Evolutionary conservation across 2,329 filamentous ascomycete species (phyloP), one percentile per base, ranked within the genome.

Genomic region (Aspergillus sp.): DNA sequence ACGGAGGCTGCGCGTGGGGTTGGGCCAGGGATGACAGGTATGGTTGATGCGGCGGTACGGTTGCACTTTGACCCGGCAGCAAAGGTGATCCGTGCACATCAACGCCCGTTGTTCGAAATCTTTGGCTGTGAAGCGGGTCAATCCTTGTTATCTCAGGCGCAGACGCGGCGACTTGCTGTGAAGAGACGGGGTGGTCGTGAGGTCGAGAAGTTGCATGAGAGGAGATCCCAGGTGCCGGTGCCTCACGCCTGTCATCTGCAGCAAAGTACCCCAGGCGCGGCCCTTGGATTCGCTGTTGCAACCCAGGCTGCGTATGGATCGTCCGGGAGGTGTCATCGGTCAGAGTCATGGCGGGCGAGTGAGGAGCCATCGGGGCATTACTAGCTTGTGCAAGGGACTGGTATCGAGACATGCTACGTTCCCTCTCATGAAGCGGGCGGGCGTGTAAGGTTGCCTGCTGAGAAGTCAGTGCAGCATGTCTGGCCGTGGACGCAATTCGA

Each of bases 241-340:
- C 63, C 17, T 76, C 75, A 35, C 72, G 66, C 24, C 72, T 66
- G 7, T 77, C 75, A 12, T 80, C 77, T 31, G 72, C 71, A 57
- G 72, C 72, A 57, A 80, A 80, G 48, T 76, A 77, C 40, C 78
- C 78, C 53, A 74, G 57, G 27, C 73, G 75, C 8, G 78, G 78
- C n/a, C 78, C 78, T 58, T 70, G 70, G 40, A 70, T 62, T 27
- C 71, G 70, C 60, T 71, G 70, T 14, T 68, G 60, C 41, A 69
- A 62, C 21, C 66, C 66, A 14, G 69, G 58, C 41, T 75, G 68
- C 4, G 66, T 61, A 27, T 73, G 72, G 52, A 71, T 70, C 39
- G 66, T 61, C 39, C 71, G 70, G 31, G 69, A 62, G 33, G 66
- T 44, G 47, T 78, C 77, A 35, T 77, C 76, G 45, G 58, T 65